Base-by-base conservation (phyloP, 306 rosid species). In the Fragaria ananassa region DNA sequence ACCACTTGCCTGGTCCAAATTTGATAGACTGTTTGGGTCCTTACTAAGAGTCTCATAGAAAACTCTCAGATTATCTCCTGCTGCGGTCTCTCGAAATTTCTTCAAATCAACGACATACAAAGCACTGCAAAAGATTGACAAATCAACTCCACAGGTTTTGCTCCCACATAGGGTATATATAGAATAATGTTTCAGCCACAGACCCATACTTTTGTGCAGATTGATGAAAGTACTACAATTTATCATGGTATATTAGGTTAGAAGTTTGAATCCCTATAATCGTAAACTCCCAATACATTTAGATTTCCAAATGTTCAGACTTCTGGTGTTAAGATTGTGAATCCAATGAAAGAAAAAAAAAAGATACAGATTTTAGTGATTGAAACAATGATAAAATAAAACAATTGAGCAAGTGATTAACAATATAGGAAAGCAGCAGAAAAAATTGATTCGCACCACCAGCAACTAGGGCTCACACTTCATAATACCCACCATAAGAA, bases 21-120 rank as follows among this genome's bases (percentile, higher is more conserved):
- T 96, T 58, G 99, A 46, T 73, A 96, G 82, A 92, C 99, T 92
- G 81, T 96, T 92, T 7, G 99, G 99, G 83, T 96, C 99, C 92
- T 92, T 96, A 84, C 99, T 96, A 61, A 96, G 99, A 80, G 92
- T 91, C 85, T 96, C 99, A 56, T 96, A 96, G 88, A 96, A 87
- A 79, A 96, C 99, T 84, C 99, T 87, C n/a, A 96, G 97, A 85
- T 96, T 91, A 85, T 96, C 99, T 85, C 99, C 98, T 12, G 99
- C 96, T 35, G 99, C 99, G 71, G 99, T 95, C 86, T 92, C 96
- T 72, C 97, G 89, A 78, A 95, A 92, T 87, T 89, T 96, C 88
- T 91, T 89, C 84, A 92, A 84, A 79, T 96, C 98, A 73, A 96
- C 99, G 44, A 96, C 99, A 80, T 96, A 96, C 79, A 96, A 85